Conservation (phyloP, 768 basidiomycete genomes). For the Lentinula boryana region DNA sequence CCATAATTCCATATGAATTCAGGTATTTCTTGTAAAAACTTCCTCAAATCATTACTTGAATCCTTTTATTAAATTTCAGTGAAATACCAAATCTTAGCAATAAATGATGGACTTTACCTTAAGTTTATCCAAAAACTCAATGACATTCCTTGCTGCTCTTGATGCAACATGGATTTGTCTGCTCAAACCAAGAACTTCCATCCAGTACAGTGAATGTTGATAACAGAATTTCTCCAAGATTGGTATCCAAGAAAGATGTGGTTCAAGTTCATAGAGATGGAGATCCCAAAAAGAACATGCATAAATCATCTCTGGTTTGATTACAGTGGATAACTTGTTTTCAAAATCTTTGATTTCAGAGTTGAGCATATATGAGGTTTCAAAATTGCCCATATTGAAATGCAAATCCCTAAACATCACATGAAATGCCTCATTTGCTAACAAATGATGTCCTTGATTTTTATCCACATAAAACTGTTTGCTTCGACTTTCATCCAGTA, state of each 20-base stretch:
- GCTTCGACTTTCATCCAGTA: not conserved
- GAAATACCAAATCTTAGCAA: not conserved
- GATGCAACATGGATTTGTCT: not conserved
- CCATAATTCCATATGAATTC: slow-evolving; percentile 1
- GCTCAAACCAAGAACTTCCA: not conserved
- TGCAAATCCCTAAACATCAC: not conserved
- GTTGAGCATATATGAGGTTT: not conserved
- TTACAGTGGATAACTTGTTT: not conserved
- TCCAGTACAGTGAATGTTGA: not conserved
- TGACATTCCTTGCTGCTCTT: not conserved
- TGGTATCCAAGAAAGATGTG: not conserved
- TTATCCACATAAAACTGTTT: not conserved
- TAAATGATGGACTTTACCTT: not conserved
- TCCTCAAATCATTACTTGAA: not conserved
- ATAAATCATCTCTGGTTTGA: not conserved
- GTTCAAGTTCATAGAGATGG: not conserved
- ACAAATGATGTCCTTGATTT: not conserved
- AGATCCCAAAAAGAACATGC: slow-evolving; percentile 1
- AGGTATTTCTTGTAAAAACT: not conserved
- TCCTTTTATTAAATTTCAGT: not conserved
- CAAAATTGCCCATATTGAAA: not conserved
- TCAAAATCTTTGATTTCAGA: not conserved
- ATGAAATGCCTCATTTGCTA: not conserved
- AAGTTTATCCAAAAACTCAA: not conserved
- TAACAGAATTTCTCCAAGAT: not conserved